Conservation (phyloP, 768 basidiomycete species). For the Boletellus ananas region DNA sequence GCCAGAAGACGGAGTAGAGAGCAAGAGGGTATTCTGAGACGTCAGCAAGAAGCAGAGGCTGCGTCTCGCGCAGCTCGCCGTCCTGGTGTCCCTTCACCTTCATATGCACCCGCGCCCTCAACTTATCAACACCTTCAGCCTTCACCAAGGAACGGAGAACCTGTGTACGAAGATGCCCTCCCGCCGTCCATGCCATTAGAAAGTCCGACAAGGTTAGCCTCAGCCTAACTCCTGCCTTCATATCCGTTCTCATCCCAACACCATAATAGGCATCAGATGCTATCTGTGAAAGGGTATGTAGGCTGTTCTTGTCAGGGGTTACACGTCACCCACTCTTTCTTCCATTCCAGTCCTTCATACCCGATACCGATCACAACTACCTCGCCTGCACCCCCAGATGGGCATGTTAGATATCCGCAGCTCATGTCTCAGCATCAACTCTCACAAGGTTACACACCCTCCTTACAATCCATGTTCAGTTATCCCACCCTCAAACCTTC, state of each 20-base stretch:
- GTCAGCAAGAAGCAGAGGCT: conserved; percentile 59
- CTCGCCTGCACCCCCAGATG: conserved; percentile 50
- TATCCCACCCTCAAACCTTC: conserved; percentile 32
- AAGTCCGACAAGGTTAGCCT: conserved; percentile 53
- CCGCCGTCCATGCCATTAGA: conserved; percentile 58
- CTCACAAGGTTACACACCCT: conserved; percentile 74
- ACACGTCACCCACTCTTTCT: conserved; percentile 13
- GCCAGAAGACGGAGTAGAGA: conserved; percentile 46
- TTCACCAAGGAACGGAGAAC: conserved; percentile 29
- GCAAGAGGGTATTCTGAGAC: conserved; percentile 51
- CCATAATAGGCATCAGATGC: conserved; percentile 24
- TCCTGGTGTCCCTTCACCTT: conserved; percentile 27
- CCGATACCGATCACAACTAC: conserved; percentile 68
- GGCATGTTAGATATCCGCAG: conserved; percentile 55
- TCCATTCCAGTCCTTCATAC: conserved; percentile 34
- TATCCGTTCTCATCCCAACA: conserved; percentile 31
- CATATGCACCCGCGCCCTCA: conserved; percentile 28
- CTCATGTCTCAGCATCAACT: conserved; percentile 81
- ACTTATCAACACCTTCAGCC: conserved; percentile 34
- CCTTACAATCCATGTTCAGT: conserved; percentile 71
- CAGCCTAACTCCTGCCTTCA: conserved; percentile 36
- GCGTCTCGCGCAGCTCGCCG: conserved; percentile 44
- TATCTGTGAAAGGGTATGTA: conserved; percentile 37
- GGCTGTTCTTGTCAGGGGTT: conserved; percentile 1
- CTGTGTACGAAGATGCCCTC: conserved; percentile 27